These are phyloP conservation scores for Dysphania ambrosioides DNA, from an alignment of 148 eudicot genomes.

Conservation along the genomic window DNA sequence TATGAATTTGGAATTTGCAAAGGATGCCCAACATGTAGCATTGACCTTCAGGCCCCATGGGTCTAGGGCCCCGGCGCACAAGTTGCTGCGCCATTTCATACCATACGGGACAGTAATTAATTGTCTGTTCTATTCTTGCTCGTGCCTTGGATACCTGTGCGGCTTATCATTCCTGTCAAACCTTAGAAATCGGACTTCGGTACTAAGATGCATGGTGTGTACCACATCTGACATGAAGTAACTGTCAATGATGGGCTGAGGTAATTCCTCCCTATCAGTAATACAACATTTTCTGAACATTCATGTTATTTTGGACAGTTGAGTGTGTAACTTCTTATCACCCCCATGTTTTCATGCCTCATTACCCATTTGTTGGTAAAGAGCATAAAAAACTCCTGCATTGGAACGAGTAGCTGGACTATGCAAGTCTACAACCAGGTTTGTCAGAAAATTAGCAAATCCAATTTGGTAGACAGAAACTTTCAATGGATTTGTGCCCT, in stretches of 20 bases:
- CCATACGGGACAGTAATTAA: neutral
- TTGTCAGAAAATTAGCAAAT: slow-evolving; percentile 7
- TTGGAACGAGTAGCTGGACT: slow-evolving; percentile 1
- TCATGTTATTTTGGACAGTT: neutral
- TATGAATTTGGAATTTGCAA: too few relatives aligned
- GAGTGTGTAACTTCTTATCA: neutral
- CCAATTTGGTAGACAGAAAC: slow-evolving; percentile 6
- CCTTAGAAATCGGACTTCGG: neutral
- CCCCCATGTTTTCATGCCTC: neutral
- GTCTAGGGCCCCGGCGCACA: too few relatives aligned
- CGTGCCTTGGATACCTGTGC: neutral
- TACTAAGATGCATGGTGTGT: neutral
- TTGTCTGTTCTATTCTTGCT: neutral
- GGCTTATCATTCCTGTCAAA: neutral
- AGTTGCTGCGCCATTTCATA: too few relatives aligned
- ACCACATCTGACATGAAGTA: neutral
- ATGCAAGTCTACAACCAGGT: neutral
- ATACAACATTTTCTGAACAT: neutral
- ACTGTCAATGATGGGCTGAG: slow-evolving; percentile 12
- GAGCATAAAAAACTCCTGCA: slow-evolving; percentile 5
- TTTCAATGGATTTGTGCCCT: slow-evolving; percentile 9
- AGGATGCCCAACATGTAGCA: too few relatives aligned
- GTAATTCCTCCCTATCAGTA: neutral
- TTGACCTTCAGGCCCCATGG: too few relatives aligned
- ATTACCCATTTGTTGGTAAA: neutral